These are phyloP conservation scores for Colletotrichum tropicicola DNA, from an alignment of 2,329 filamentous ascomycete species.

Conservation along the genomic window DNA sequence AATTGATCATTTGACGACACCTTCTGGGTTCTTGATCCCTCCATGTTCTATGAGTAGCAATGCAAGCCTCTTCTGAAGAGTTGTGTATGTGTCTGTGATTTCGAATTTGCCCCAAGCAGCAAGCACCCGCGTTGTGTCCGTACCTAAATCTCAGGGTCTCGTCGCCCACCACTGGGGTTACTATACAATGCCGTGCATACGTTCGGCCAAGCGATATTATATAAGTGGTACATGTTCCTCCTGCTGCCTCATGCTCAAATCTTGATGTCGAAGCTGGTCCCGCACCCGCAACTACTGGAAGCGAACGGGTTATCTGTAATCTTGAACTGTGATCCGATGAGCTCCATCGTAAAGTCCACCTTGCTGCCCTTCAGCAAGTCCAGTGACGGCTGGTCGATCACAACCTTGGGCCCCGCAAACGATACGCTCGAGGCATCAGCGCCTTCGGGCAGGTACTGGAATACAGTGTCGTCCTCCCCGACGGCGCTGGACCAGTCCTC, in stretches of 20 bases:
- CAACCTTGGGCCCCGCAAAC: constrained; percentile 72
- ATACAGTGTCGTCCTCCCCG: constrained; percentile 86
- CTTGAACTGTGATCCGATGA: constrained; percentile 92
- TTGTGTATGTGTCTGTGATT: constrained; percentile 7
- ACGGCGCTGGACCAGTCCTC: constrained; percentile 46
- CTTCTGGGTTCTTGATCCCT: constrained; percentile 14
- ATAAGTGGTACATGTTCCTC: constrained; percentile 7
- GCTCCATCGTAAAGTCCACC: constrained; percentile 94
- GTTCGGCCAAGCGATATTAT: neutral
- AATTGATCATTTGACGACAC: constrained; percentile 40
- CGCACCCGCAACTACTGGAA: constrained; percentile 95
- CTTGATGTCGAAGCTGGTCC: constrained; percentile 96
- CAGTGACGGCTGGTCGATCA: constrained; percentile 87
- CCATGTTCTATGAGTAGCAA: constrained; percentile 29
- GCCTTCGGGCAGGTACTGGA: constrained; percentile 71
- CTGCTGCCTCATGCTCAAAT: constrained; percentile 46
- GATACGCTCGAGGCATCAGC: constrained; percentile 39
- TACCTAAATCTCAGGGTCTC: too few relatives aligned
- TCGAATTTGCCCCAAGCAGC: too few relatives aligned
- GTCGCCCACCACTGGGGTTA: too few relatives aligned
- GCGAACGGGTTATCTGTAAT: constrained; percentile 93
- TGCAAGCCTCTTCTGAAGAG: constrained; percentile 23
- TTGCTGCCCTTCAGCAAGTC: constrained; percentile 93
- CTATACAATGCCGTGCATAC: too few relatives aligned
- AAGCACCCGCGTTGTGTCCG: too few relatives aligned